These are phyloP conservation scores for Ophiostoma perfectum DNA, from an alignment of 2,329 filamentous ascomycete species.

Conservation along the genomic window DNA sequence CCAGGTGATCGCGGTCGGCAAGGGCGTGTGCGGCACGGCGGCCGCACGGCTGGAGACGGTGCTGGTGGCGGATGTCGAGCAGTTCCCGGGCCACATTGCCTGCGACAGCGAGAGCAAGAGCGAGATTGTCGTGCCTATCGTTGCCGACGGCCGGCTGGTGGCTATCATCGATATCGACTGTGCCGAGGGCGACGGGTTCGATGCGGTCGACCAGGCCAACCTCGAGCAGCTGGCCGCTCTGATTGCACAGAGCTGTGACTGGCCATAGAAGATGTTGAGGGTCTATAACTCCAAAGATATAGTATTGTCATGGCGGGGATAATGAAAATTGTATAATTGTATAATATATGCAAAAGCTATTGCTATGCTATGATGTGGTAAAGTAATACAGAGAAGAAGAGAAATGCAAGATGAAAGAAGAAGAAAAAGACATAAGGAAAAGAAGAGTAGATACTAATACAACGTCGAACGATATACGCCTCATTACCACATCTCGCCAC, in stretches of 20 bases:
- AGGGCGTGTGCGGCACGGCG: slow-evolving; percentile 70
- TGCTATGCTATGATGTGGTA: slow-evolving; percentile 11
- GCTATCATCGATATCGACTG: slow-evolving; percentile 80
- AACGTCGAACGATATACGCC: neutral
- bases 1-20: slow-evolving; percentile 67
- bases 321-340: neutral
- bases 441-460: neutral
- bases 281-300: too few species aligned
- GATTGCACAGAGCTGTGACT: slow-evolving; percentile 59
- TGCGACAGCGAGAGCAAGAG: slow-evolving; percentile 71
- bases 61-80: slow-evolving; percentile 63
- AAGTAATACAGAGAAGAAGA: neutral
- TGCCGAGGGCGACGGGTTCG: slow-evolving; percentile 60
- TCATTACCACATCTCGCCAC: neutral
- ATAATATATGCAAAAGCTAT: neutral
- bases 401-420: neutral
- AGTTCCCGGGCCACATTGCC: slow-evolving; percentile 75
- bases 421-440: slow-evolving; percentile 8
- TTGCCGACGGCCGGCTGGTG: slow-evolving; percentile 33
- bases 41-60: slow-evolving; percentile 58
- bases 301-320: too few species aligned
- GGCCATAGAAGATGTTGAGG: slow-evolving; percentile 35
- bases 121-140: slow-evolving; percentile 75
- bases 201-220: slow-evolving; percentile 58
- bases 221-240: slow-evolving; percentile 62